These are phyloP conservation scores for Bigelowiella natans DNA, from an alignment of 78 protist species.

Conservation along the genomic window DNA sequence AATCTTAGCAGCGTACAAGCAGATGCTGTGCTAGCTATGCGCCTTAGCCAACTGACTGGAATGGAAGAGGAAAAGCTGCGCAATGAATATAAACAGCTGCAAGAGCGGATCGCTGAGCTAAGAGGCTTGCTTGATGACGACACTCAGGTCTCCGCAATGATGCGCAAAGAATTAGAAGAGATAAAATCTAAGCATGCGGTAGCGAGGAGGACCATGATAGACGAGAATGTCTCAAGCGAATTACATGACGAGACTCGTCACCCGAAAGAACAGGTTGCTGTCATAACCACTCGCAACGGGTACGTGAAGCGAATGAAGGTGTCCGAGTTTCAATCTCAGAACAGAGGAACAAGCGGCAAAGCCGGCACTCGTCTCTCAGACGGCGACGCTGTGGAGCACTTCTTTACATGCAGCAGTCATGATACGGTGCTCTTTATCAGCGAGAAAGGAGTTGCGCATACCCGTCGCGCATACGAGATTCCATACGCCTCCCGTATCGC, in stretches of 20 bases:
- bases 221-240: no score
- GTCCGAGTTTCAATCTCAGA: background rate
- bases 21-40: background rate
- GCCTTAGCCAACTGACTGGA: conserved; percentile 8
- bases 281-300: background rate
- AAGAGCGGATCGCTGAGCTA: no score
- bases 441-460: background rate
- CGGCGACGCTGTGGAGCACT: no score
- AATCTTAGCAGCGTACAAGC: background rate
- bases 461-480: background rate
- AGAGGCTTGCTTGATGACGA: no score
- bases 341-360: background rate
- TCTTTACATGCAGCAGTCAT: background rate
- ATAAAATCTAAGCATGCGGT: no score
- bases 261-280: background rate
- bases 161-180: no score
- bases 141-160: no score
- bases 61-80: no score
- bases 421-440: background rate
- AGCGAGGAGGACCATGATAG: no score
- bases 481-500: conserved; percentile 1
- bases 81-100: no score
- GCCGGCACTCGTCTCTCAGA: no score
- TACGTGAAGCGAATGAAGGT: background rate
- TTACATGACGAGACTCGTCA: no score